phyloP scores from a whole-genome alignment of 352 stramenopile genomes.

The Phytopythium chamaehyphon region DNA sequence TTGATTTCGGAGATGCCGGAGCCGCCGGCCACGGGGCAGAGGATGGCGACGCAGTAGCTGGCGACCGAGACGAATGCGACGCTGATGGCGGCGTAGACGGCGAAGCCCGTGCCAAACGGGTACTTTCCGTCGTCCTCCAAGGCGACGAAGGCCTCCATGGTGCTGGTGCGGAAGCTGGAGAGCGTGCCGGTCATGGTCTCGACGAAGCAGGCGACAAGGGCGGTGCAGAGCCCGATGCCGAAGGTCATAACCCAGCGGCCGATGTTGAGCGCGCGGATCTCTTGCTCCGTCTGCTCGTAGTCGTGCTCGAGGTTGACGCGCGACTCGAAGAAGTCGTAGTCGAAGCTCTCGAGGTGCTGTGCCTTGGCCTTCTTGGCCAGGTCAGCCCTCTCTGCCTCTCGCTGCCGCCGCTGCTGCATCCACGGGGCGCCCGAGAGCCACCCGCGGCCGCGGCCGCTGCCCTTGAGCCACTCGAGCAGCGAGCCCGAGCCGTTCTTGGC shows the following conservation, averaged over 20 bases:
- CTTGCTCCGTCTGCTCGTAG: constrained; percentile 73
- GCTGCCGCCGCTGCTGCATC: constrained; percentile 16
- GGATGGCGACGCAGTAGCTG: constrained; percentile 88
- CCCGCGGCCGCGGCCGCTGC: constrained; percentile 27
- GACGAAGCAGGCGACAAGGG: constrained; percentile 91
- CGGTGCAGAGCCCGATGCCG: constrained; percentile 91
- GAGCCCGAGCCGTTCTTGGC: constrained; percentile 53
- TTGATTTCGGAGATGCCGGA: constrained; percentile 94
- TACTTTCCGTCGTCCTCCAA: constrained; percentile 38
- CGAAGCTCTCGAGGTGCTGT: constrained; percentile 83
- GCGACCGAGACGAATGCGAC: constrained; percentile 91
- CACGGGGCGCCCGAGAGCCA: constrained; percentile 8
- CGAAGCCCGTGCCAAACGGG: constrained; percentile 77
- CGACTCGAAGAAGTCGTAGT: constrained; percentile 88
- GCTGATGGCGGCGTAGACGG: constrained; percentile 90
- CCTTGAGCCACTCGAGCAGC: constrained; percentile 65
- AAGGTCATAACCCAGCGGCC: constrained; percentile 96
- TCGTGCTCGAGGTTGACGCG: constrained; percentile 86
- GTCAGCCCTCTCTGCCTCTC: constrained; percentile 40
- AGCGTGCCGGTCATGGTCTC: constrained; percentile 89
- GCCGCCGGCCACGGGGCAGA: constrained; percentile 93
- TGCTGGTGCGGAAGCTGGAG: constrained; percentile 84
- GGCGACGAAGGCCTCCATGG: constrained; percentile 84
- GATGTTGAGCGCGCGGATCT: constrained; percentile 76
- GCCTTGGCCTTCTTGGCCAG: constrained; percentile 75